phyloP scores from a whole-genome alignment of 1,284 basidiomycete species.

The Lignosus rhinocerotis region DNA sequence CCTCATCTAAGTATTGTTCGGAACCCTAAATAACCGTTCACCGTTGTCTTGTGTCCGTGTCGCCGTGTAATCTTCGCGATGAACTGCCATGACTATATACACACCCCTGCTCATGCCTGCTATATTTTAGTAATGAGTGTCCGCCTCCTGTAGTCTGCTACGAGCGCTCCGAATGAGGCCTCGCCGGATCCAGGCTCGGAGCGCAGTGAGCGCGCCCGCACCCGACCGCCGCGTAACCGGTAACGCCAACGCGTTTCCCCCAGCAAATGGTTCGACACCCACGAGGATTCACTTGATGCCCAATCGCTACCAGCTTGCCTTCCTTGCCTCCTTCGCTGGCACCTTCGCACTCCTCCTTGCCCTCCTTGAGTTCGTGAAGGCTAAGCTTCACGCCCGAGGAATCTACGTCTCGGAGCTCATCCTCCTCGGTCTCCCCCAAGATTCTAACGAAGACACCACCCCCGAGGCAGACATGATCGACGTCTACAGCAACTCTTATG shows the following conservation, averaged over 20 bases:
- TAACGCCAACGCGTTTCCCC: not conserved
- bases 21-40: not conserved
- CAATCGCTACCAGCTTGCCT: conserved; percentile 51
- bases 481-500: conserved; percentile 26
- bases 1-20: not conserved
- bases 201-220: not conserved
- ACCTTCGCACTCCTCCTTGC: conserved; percentile 49
- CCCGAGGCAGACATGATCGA: conserved; percentile 21
- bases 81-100: not conserved
- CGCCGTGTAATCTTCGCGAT: not conserved
- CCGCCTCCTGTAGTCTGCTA: not conserved
- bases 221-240: not conserved
- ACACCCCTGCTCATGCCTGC: not conserved
- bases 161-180: not conserved
- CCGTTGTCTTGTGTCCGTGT: not conserved
- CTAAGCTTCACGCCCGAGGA: conserved; percentile 51
- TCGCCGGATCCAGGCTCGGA: not conserved
- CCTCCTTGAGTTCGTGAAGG: conserved; percentile 42
- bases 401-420: conserved; percentile 61
- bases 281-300: conserved; percentile 29
- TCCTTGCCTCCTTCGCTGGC: conserved; percentile 50
- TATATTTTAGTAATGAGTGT: not conserved
- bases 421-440: conserved; percentile 56
- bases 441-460: conserved; percentile 1
- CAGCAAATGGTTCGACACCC: conserved; percentile 8